Conservation (phyloP, 78 protist genomes). For the Protostelium mycophagum region DNA sequence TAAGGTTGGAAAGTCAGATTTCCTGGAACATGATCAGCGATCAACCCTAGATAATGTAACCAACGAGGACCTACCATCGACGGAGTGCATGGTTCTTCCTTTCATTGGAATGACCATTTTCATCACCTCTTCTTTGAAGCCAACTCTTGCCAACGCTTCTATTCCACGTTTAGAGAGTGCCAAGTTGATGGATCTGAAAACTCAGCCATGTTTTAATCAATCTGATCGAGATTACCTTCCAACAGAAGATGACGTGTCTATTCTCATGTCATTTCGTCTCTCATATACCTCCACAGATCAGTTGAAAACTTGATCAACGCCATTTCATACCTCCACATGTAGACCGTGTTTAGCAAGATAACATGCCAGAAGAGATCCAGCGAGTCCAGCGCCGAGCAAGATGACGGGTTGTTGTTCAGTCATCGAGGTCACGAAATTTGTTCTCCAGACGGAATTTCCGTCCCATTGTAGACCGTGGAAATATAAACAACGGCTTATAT, state of each 20-base stretch:
- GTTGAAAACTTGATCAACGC: background rate
- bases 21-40: background rate
- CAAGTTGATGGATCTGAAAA: constrained; percentile 42
- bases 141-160: constrained; percentile 24
- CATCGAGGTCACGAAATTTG: background rate
- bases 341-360: background rate
- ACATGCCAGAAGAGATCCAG: background rate
- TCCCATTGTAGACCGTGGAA: too few relatives aligned
- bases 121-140: constrained; percentile 17
- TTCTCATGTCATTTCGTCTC: background rate
- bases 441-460: too few relatives aligned
- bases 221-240: background rate
- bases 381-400: background rate
- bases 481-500: too few relatives aligned
- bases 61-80: background rate
- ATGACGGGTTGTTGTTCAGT: background rate
- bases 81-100: constrained; percentile 43
- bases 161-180: constrained; percentile 44
- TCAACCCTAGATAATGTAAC: background rate
- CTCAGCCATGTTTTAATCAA: background rate
- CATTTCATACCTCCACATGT: background rate
- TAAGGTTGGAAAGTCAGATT: constrained; percentile 26
- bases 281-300: background rate
- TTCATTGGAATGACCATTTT: constrained; percentile 42
- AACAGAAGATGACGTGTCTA: background rate